phyloP scores from a whole-genome alignment of 805 yeast species.

The Isabelozyma heimii region DNA sequence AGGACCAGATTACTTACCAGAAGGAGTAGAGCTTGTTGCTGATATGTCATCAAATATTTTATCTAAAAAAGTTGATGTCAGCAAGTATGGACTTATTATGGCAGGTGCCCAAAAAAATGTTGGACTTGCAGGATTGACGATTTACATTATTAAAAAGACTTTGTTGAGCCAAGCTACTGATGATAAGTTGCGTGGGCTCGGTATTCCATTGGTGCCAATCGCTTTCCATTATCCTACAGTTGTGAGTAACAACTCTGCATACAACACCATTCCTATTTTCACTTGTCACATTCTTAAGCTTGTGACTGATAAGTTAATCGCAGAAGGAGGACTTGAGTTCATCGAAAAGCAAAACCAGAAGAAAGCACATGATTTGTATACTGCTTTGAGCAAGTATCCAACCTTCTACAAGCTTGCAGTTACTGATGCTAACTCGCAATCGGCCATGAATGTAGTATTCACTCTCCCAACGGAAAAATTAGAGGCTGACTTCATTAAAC shows the following conservation, averaged over 20 bases:
- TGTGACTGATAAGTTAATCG: conserved; percentile 62
- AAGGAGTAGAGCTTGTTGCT: conserved; percentile 77
- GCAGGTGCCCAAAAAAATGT: conserved; percentile 99
- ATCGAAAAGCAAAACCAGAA: conserved; percentile 56
- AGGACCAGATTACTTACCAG: conserved; percentile 54
- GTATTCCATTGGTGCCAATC: conserved; percentile 82
- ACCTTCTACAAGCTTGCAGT: conserved; percentile 67
- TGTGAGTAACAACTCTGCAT: conserved; percentile 85
- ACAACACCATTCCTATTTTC: conserved; percentile 94
- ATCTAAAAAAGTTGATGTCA: conserved; percentile 75
- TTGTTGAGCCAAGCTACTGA: conserved; percentile 67
- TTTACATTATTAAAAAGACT: conserved; percentile 83
- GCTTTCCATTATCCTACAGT: conserved; percentile 86
- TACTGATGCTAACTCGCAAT: conserved; percentile 53
- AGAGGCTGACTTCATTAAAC: conserved; percentile 68
- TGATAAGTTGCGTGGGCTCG: conserved; percentile 54
- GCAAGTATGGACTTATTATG: conserved; percentile 83
- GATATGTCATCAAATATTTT: conserved; percentile 94
- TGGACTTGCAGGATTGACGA: conserved; percentile 93
- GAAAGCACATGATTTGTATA: conserved; percentile 67
- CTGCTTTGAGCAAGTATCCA: conserved; percentile 64
- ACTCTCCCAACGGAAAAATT: conserved; percentile 61
- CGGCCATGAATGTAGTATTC: conserved; percentile 93
- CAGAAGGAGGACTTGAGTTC: conserved; percentile 66
- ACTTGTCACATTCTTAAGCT: conserved; percentile 82